Evolutionary conservation across 2,329 filamentous ascomycete species (phyloP).

Genomic region (Xylariales sp.): DNA sequence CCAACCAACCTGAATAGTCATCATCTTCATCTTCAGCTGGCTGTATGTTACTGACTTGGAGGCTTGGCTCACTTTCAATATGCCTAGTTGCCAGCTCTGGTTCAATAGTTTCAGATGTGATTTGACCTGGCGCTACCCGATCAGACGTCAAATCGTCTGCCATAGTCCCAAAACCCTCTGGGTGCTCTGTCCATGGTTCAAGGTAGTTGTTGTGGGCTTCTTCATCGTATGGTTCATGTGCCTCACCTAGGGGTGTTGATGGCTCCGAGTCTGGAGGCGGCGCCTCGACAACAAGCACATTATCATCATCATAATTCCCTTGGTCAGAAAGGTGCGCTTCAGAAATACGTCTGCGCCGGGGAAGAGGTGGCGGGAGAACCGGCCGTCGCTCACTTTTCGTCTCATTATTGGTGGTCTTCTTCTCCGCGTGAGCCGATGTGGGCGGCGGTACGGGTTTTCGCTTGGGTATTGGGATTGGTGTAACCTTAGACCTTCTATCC

Average conservation of each 20-base stretch:
- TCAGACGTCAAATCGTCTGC: slow-evolving; percentile 4
- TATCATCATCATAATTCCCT: slow-evolving; percentile 25
- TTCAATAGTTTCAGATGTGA: too few species aligned
- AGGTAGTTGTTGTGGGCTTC: slow-evolving; percentile 9
- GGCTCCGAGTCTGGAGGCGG: slow-evolving; percentile 26
- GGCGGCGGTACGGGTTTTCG: slow-evolving; percentile 21
- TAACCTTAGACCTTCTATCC: slow-evolving; percentile 17
- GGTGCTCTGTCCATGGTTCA: slow-evolving; percentile 23
- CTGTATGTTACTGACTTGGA: too few species aligned
- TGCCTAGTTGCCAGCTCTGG: too few species aligned
- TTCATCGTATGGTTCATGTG: too few species aligned
- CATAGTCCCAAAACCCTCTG: slow-evolving; percentile 15
- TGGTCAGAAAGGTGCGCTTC: slow-evolving; percentile 18
- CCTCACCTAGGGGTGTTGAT: slow-evolving; percentile 16
- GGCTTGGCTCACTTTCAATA: too few species aligned
- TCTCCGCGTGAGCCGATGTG: slow-evolving; percentile 14
- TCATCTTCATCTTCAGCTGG: slow-evolving; percentile 21
- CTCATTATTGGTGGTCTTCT: slow-evolving; percentile 15
- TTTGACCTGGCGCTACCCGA: slow-evolving; percentile 1
- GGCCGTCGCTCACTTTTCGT: slow-evolving; percentile 20
- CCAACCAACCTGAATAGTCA: slow-evolving; percentile 26
- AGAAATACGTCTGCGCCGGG: slow-evolving; percentile 24
- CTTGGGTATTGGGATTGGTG: slow-evolving; percentile 20
- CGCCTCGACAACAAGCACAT: slow-evolving; percentile 25
- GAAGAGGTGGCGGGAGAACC: slow-evolving; percentile 21